Percentiles rank a stretch among this genome's conserved stretches.
Conservation (phyloP, 495 filamentous ascomycete genomes). For the Tuber indicum region DNA sequence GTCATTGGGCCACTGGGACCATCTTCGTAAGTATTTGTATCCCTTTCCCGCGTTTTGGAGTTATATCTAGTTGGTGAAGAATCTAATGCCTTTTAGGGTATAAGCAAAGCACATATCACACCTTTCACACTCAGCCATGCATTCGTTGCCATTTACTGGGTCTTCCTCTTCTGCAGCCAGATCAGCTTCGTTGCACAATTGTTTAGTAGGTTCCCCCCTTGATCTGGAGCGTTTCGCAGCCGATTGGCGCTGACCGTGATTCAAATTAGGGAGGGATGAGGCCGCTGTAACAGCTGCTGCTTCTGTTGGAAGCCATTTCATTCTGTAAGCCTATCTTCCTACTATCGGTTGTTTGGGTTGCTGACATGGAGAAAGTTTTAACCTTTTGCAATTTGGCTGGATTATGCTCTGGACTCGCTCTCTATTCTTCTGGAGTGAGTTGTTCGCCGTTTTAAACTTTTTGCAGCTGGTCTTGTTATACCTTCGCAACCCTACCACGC, state of each 20-base stretch:
- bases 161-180: constrained; percentile 68
- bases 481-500: constrained; percentile 64
- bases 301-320: constrained; percentile 74
- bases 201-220: constrained; percentile 47
- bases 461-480: constrained; percentile 69
- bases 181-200: constrained; percentile 68
- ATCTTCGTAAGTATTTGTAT: constrained; percentile 26
- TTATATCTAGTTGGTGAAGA: not conserved
- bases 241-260: not conserved
- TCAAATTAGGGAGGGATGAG: constrained; percentile 47
- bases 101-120: constrained; percentile 58
- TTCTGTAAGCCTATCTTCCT: constrained; percentile 49
- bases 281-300: constrained; percentile 60
- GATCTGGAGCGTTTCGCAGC: not conserved
- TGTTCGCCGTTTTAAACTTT: constrained; percentile 72
- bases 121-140: constrained; percentile 68
- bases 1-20: constrained; percentile 48
- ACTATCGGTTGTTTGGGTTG: not conserved
- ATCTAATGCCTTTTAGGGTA: constrained; percentile 55
- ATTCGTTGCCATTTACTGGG: constrained; percentile 73
- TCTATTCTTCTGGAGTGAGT: constrained; percentile 64
- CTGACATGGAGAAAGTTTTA: constrained; percentile 44
- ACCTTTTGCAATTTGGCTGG: constrained; percentile 70
- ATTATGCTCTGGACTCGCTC: constrained; percentile 73
- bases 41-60: not conserved